A percentile compares a stretch with the other conserved stretches of the same genome.
Evolutionary conservation across 1,284 basidiomycete species (phyloP).

Genomic region (Puccinia polysora): DNA sequence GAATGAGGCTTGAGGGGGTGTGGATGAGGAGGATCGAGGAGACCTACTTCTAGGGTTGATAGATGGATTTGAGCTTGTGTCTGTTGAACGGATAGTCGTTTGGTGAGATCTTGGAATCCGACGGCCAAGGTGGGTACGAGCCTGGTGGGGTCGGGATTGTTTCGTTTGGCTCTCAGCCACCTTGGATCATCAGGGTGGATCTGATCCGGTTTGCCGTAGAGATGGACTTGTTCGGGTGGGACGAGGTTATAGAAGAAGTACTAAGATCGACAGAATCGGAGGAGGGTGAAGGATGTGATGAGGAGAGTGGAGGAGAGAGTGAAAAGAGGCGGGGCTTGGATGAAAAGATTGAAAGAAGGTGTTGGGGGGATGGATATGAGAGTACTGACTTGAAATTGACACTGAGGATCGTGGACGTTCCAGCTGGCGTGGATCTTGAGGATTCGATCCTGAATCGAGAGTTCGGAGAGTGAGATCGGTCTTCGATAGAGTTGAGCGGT

Average conservation of each 20-base stretch:
- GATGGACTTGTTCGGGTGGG: conserved; percentile 31
- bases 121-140: conserved; percentile 31
- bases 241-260: conserved; percentile 41
- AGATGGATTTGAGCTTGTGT: conserved; percentile 28
- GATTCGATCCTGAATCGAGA: conserved; percentile 36
- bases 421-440: conserved; percentile 20
- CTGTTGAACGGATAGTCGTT: conserved; percentile 18
- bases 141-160: conserved; percentile 35
- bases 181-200: conserved; percentile 18
- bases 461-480: conserved; percentile 26
- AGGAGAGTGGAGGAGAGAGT: too few relatives aligned
- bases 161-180: conserved; percentile 22
- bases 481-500: conserved; percentile 11
- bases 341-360: too few relatives aligned
- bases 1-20: background rate
- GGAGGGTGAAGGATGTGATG: background rate
- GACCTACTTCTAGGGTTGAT: conserved; percentile 15
- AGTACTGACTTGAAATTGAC: conserved; percentile 34
- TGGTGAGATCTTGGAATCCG: conserved; percentile 35
- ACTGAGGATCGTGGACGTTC: conserved; percentile 34
- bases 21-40: too few relatives aligned
- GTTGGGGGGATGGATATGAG: too few relatives aligned
- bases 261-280: background rate
- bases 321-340: too few relatives aligned
- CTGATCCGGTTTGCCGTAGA: conserved; percentile 27